Evolutionary conservation across 2,329 filamentous ascomycete genomes (phyloP).

Genomic region (Colletotrichum sp.): DNA sequence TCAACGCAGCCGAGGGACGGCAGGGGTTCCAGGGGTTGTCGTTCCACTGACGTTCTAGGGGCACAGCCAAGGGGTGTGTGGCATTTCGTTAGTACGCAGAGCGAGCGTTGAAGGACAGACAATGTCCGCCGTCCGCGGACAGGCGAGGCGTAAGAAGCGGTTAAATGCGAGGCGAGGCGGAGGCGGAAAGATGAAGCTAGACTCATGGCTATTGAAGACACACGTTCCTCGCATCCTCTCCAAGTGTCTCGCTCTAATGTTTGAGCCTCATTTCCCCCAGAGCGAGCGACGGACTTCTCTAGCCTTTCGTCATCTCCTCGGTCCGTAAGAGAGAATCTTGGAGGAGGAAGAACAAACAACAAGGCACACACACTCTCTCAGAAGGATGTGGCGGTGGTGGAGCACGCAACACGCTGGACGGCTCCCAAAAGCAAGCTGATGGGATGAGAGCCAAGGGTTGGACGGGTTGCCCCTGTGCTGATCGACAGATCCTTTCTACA

Average conservation of each 20-base stretch:
- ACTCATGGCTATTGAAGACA: background rate
- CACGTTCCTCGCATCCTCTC: background rate
- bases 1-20: background rate
- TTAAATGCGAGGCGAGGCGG: background rate
- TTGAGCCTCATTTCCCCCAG: conserved; percentile 14
- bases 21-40: background rate
- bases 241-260: background rate
- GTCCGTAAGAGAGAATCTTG: background rate
- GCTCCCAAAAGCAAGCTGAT: conserved; percentile 15
- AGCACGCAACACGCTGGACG: background rate
- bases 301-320: background rate
- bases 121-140: background rate
- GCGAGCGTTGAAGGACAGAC: background rate
- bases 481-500: conserved; percentile 23
- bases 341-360: background rate
- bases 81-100: background rate
- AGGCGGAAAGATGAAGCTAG: background rate
- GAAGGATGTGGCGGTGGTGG: background rate
- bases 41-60: conserved; percentile 15
- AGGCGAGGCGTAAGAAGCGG: background rate
- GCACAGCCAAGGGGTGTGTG: background rate
- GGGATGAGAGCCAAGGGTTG: conserved; percentile 14
- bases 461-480: conserved; percentile 15
- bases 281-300: background rate
- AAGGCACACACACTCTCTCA: background rate